phyloP scores from a whole-genome alignment of 2,329 filamentous ascomycete genomes.

The Mycosphaerella sp. region DNA sequence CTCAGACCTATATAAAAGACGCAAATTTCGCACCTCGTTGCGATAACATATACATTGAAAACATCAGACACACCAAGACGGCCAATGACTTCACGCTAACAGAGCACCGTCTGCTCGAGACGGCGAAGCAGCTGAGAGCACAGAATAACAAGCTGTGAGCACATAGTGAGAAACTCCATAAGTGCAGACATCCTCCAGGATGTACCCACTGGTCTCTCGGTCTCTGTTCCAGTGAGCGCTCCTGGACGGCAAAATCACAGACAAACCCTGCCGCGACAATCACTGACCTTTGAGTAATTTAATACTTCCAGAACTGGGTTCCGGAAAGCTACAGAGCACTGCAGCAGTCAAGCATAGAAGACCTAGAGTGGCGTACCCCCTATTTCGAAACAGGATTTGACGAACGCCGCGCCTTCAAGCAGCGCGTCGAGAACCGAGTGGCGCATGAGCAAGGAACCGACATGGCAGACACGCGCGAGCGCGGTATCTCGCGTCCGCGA shows the following conservation, averaged over 20 bases:
- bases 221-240: not conserved
- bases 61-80: not conserved
- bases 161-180: not conserved
- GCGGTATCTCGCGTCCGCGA: not conserved
- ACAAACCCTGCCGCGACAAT: not conserved
- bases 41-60: no score
- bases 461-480: constrained; percentile 1
- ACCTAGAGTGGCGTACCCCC: not conserved
- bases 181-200: not conserved
- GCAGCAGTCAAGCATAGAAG: not conserved
- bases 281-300: not conserved
- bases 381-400: not conserved
- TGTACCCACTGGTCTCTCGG: no score
- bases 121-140: not conserved
- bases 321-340: not conserved
- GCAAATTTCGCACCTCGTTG: no score
- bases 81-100: not conserved
- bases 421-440: not conserved
- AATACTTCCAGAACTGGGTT: not conserved
- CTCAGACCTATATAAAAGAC: no score
- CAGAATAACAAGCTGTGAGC: not conserved
- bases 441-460: constrained; percentile 4
- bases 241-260: not conserved
- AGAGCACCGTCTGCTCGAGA: constrained; percentile 1
- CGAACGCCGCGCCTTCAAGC: not conserved